These are phyloP conservation scores for Papiliotrema fonsecae DNA, from an alignment of 1,284 basidiomycete genomes.

Conservation along the genomic window DNA sequence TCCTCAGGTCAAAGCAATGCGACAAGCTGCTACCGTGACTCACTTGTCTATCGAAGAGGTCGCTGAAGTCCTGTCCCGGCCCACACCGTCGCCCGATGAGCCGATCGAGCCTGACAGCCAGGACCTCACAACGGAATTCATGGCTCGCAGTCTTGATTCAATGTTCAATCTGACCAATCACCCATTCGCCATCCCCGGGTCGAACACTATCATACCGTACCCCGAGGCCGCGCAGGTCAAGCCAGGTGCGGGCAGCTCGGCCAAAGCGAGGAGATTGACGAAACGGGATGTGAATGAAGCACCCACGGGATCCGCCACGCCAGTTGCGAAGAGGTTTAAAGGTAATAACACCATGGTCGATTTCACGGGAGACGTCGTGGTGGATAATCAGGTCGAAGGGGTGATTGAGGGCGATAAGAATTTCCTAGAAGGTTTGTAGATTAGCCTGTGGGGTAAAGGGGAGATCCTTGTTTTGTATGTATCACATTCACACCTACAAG, in stretches of 20 bases:
- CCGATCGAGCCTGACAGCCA: background rate
- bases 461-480: no score
- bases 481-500: no score
- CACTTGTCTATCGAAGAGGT: conserved; percentile 23
- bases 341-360: conserved; percentile 2
- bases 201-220: background rate
- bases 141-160: background rate
- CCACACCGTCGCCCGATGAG: background rate
- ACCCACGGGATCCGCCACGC: conserved; percentile 39
- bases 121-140: conserved; percentile 1
- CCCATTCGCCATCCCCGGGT: background rate
- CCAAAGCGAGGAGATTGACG: conserved; percentile 34
- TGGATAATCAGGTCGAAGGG: conserved; percentile 7
- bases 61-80: conserved; percentile 19
- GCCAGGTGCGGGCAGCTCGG: conserved; percentile 22
- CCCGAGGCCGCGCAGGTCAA: background rate
- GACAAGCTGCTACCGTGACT: conserved; percentile 12
- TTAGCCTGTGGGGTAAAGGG: no score
- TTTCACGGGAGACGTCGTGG: background rate
- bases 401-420: conserved; percentile 14
- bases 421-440: conserved; percentile 13
- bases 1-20: conserved; percentile 17
- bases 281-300: conserved; percentile 30
- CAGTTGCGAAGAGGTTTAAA: conserved; percentile 28
- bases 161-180: conserved; percentile 9